Evolutionary conservation across 257 asterid genomes (phyloP), one percentile per base, ranked within the genome.

Genomic region (Echium plantagineum): DNA sequence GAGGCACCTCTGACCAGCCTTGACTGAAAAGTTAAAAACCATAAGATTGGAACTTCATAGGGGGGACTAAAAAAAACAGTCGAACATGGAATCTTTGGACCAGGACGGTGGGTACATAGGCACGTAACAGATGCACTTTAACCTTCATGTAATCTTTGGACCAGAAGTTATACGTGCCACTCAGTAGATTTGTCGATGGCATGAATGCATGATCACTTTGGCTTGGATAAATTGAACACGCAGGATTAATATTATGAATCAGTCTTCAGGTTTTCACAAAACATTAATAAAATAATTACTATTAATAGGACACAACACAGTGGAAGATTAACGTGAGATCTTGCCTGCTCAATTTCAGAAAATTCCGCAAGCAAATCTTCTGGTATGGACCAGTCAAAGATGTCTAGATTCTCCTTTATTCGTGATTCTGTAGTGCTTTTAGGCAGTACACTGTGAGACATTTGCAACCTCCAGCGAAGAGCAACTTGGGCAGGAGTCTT

Each of bases 401-500:
- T 16, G 20, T 71, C 68, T 13, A 65, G 62, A 30, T 79, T 79
- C 70, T 79, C 82, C 32, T 63, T 76, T 58, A 79, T 76, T 48
- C 85, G 63, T 24, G 55, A 61, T 55, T 76, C 80, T 5, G 56
- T 56, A 48, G 75, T 68, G 58, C 82, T 79, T 66, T 79, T 79
- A 22, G 85, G 85, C 55, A 79, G 80, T 20, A 79, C 80, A 63
- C 82, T 74, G 24, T 68, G 60, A 5, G 80, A 80, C 69, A 66
- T 64, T 65, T 80, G 85, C 58, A 76, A 56, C 4, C 82, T 78
- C 85, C 85, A 79, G 3, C 80, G 80, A 13, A 79, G 62, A 20
- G 72, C 69, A 48, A 79, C 74, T 65, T 76, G 82, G 20, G 82
- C 85, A 19, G 85, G 80, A 64, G 80, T 76, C 64, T 69, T 79